Evolutionary conservation across 768 basidiomycete species (phyloP).

Genomic region (Termitomyces sp.): DNA sequence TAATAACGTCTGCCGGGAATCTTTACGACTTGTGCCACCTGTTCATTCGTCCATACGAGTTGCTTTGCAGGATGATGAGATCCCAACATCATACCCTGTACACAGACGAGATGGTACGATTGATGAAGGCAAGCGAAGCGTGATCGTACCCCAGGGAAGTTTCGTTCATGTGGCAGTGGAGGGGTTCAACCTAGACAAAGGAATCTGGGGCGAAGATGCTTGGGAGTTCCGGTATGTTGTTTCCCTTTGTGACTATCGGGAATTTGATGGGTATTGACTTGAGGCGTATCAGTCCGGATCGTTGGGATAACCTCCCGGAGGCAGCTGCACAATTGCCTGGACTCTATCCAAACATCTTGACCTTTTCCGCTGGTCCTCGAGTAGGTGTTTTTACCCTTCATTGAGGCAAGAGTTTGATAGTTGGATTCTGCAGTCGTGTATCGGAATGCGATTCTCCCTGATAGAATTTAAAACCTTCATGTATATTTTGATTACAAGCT

Average conservation of each 20-base stretch:
- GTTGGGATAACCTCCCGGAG: slow-evolving; percentile 76
- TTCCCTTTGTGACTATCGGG: not conserved
- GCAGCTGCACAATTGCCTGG: slow-evolving; percentile 64
- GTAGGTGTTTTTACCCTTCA: slow-evolving; percentile 36
- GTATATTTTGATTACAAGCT: slow-evolving; percentile 63
- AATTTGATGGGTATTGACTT: not conserved
- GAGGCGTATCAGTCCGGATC: slow-evolving; percentile 52
- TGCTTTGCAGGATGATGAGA: slow-evolving; percentile 69
- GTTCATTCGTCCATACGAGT: slow-evolving; percentile 78
- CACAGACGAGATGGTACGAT: slow-evolving; percentile 40
- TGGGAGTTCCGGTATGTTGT: slow-evolving; percentile 70
- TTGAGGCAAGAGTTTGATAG: not conserved
- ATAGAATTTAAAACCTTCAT: slow-evolving; percentile 81
- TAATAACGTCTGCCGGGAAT: slow-evolving; percentile 72
- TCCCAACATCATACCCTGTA: slow-evolving; percentile 68
- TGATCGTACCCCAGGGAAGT: slow-evolving; percentile 60
- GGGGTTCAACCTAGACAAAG: slow-evolving; percentile 73
- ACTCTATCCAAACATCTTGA: slow-evolving; percentile 61
- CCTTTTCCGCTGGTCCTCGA: slow-evolving; percentile 78
- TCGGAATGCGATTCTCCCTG: slow-evolving; percentile 76
- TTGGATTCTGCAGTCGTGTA: slow-evolving; percentile 55
- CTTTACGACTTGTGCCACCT: slow-evolving; percentile 73
- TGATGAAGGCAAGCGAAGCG: slow-evolving; percentile 31
- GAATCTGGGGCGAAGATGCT: slow-evolving; percentile 75
- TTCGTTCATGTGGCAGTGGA: slow-evolving; percentile 77